Base-by-base conservation (phyloP, 768 basidiomycete genomes). In the Coprinellus aureogranulatus region DNA sequence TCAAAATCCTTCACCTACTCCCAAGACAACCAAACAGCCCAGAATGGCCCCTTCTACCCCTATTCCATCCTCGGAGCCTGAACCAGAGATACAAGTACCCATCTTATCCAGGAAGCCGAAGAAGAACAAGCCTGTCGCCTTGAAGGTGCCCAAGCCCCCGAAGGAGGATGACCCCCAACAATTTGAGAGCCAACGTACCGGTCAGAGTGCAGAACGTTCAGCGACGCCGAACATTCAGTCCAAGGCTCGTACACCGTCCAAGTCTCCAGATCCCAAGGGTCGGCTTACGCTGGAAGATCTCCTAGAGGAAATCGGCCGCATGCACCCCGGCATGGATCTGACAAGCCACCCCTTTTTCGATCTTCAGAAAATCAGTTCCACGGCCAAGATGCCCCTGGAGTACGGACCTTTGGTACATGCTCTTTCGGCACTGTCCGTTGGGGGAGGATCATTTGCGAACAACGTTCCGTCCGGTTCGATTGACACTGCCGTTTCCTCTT, bases 361-460 rank as follows among this genome's bases (percentile, higher is more conserved):
- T 64, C 63, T 81, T 26, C 76, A 82, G 55, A 86, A 82, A 68
- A 79, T 93, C 58, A 86, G 85, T 63, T 84, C 89, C 25, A 82
- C 88, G n/a, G 81, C 85, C 50, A 89, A 85, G 65, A 86, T 90
- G 79, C 89, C 90, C 12, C 72, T 92, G 44, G 89, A 92, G 62
- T 94, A 94, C 63, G 89, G 87, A 1, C 90, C 92, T 30, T 74
- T 94, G 47, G 91, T 92, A 1, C 90, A 92, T 65, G 92, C 92
- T 1, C 72, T 94, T 26, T 92, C 92, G 8, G 90, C 92, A 12
- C 75, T 94, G 34, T 93, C 92, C 1, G 89, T 91, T 14, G 90
- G 90, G 2, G 89, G 91, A 10, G 89, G 89, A 9, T 90, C 89
- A 6, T 92, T 92, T 64, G 86, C 90, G 37, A 87, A 85, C 61